Evolutionary conservation across 805 yeast species (phyloP), one percentile per base, ranked within the genome.

Genomic region (Metschnikowia vanudenii): DNA sequence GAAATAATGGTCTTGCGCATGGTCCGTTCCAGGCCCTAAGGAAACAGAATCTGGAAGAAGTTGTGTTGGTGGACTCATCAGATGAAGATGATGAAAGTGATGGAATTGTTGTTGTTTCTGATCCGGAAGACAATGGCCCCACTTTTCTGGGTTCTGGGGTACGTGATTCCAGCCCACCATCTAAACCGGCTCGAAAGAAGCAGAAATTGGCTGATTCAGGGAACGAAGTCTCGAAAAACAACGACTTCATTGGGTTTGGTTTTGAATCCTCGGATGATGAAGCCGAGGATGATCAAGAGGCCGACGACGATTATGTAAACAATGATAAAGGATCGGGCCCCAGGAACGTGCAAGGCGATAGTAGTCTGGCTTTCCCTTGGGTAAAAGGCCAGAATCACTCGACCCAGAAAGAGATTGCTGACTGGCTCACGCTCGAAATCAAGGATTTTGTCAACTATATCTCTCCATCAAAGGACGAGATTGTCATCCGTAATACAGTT

Each of bases 351-450:
- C 50, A 43, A 6, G 52, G 44, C 18, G 55, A 53, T 10, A 29
- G 65, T 3, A 64, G 65, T 26, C 58, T 71, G 2, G 63, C 70
- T 29, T 81, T 64, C 50, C 96, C 96, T 0, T 89, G 96, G 96
- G 76, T 87, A 19, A 73, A 81, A 44, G 80, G 83, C 50, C 86
- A 83, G 54, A 92, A 88, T 56, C 95, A 88, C 60, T 80, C 88
- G 1, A 78, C 71, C 43, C 90, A 85, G 61, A 75, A 77, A 52
- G 95, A 87, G 56, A 80, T 90, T 29, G 83, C 91, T 1, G 91
- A 85, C 55, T 89, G 96, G 94, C 73, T 92, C 18, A 85, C 94
- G 3, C 73, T 78, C 65, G 98, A 92, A 62, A 87, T 92, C 52
- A 78, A 78, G 52, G 96, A 89, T 60, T 92, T 89, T 63, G 85